Percentiles rank a stretch among this genome's conserved stretches.
Conservation (phyloP, 768 basidiomycete genomes). For the Trametes cingulata region DNA sequence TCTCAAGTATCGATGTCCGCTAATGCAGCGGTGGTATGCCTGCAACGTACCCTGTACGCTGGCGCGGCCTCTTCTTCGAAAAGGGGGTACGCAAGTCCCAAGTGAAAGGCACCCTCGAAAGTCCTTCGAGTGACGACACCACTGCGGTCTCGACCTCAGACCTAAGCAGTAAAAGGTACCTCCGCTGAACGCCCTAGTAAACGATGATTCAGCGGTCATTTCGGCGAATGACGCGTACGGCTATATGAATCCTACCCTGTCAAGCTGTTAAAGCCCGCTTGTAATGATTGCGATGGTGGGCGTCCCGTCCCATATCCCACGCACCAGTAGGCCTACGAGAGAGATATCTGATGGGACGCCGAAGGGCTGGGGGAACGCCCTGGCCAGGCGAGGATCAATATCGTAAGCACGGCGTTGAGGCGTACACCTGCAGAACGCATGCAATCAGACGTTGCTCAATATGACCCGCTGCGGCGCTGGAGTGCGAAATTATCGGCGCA, state of each 20-base stretch:
- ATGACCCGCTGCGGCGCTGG: constrained; percentile 9
- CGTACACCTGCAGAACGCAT: neutral
- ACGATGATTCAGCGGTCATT: too few relatives aligned
- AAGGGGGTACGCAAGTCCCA: too few relatives aligned
- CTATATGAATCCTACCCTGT: too few relatives aligned
- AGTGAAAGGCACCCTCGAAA: too few relatives aligned
- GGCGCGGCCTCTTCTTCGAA: neutral
- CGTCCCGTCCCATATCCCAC: too few relatives aligned
- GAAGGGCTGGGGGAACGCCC: neutral
- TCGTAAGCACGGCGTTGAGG: neutral
- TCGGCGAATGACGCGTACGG: too few relatives aligned
- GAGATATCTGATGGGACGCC: neutral
- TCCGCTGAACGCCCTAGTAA: too few relatives aligned
- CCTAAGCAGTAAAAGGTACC: too few relatives aligned
- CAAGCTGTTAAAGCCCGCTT: too few relatives aligned
- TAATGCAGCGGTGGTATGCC: neutral
- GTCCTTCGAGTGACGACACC: too few relatives aligned
- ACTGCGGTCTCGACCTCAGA: too few relatives aligned
- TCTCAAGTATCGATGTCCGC: neutral
- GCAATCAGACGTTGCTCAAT: neutral
- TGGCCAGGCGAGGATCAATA: neutral
- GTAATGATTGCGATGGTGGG: too few relatives aligned
- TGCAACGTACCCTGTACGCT: neutral
- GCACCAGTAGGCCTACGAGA: neutral
- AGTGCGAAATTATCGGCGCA: constrained; percentile 11